These are phyloP conservation scores for Porodaedalea pini DNA, from an alignment of 1,284 basidiomycete genomes.

Conservation along the genomic window DNA sequence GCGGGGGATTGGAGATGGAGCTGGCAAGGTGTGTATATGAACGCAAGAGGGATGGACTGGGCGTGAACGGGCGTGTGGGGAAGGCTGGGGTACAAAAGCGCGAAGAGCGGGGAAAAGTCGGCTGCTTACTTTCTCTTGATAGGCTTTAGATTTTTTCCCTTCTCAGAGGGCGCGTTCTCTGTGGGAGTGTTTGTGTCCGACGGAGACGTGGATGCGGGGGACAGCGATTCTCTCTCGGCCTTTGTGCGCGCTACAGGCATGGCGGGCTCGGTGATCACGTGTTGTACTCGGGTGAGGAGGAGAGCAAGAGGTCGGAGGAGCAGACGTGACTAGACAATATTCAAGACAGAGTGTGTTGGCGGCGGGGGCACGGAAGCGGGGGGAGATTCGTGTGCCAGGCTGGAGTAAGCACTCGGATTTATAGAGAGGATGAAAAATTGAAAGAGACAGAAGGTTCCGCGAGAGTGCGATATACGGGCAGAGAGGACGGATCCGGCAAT, in stretches of 20 bases:
- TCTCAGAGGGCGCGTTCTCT: conserved; percentile 47
- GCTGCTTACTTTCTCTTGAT: conserved; percentile 70
- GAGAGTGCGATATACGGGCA: conserved; percentile 3
- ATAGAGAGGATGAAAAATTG: neutral
- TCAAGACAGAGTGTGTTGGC: conserved; percentile 10
- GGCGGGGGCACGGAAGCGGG: conserved; percentile 17
- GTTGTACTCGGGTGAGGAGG: conserved; percentile 25
- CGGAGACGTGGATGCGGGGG: conserved; percentile 46
- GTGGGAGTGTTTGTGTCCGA: conserved; percentile 54
- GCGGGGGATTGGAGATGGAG: conserved; percentile 11
- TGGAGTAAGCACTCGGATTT: conserved; percentile 13
- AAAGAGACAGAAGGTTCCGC: neutral
- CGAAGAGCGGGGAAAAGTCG: conserved; percentile 39
- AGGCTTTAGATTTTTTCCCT: conserved; percentile 37
- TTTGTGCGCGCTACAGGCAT: conserved; percentile 67
- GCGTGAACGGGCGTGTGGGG: conserved; percentile 34
- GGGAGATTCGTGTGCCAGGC: conserved; percentile 14
- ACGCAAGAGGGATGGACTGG: conserved; percentile 26
- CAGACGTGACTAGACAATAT: conserved; percentile 27
- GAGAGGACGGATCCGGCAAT: conserved; percentile 1
- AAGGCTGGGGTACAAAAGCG: conserved; percentile 28
- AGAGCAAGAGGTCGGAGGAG: conserved; percentile 27
- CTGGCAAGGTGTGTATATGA: conserved; percentile 16
- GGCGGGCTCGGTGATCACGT: conserved; percentile 26
- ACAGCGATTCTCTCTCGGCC: conserved; percentile 52